phyloP scores from a whole-genome alignment of 1,139 yeast genomes.

The Kodamaea sp. region DNA sequence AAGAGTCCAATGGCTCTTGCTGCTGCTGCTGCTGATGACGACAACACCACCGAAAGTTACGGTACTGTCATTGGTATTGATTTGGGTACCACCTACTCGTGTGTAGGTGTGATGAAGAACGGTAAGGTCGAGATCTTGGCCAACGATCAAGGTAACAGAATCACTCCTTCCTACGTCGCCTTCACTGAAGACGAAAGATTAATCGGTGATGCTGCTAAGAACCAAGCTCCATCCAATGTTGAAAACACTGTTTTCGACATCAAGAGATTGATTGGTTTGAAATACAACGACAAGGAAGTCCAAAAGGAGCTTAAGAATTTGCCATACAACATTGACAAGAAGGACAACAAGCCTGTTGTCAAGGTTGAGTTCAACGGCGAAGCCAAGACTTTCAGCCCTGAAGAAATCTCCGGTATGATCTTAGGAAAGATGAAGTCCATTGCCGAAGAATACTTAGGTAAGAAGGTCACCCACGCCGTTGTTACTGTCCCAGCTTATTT shows the following conservation, averaged over 20 bases:
- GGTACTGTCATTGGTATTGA: constrained; percentile 87
- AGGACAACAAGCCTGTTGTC: constrained; percentile 79
- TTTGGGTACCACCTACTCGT: constrained; percentile 85
- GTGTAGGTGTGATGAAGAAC: constrained; percentile 92
- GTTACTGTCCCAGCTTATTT: constrained; percentile 97
- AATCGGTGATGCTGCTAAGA: constrained; percentile 94
- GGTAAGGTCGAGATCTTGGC: constrained; percentile 93
- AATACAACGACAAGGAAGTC: constrained; percentile 71
- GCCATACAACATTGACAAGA: constrained; percentile 70
- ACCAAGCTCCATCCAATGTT: constrained; percentile 85
- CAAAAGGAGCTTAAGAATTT: constrained; percentile 82
- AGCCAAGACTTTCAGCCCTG: constrained; percentile 73
- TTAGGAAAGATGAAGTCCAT: constrained; percentile 89
- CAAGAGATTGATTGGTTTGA: constrained; percentile 83
- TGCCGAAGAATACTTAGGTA: constrained; percentile 89
- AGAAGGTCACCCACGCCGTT: constrained; percentile 89
- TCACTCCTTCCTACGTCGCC: constrained; percentile 89
- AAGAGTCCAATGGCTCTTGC: constrained; percentile 25
- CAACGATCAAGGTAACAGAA: constrained; percentile 94
- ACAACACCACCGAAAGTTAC: constrained; percentile 51
- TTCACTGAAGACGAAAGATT: constrained; percentile 83
- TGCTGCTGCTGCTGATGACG: constrained; percentile 39
- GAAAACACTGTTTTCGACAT: constrained; percentile 80
- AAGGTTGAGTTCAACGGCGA: constrained; percentile 66
- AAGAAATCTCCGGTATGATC: constrained; percentile 91